Conservation (phyloP, 78 protist genomes). For the Guillardia theta region DNA sequence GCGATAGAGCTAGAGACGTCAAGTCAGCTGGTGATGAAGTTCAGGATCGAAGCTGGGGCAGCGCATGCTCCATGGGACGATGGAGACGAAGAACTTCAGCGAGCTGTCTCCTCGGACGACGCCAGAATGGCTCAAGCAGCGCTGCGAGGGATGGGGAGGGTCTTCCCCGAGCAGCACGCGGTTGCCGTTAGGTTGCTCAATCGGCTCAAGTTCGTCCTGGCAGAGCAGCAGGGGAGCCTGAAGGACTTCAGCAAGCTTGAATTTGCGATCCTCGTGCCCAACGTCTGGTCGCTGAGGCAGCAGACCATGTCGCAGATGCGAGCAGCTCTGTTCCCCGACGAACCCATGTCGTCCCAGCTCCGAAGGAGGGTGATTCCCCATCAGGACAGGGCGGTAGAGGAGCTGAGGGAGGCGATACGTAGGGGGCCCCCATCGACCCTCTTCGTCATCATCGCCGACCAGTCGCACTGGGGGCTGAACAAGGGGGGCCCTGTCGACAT, state of each 20-base stretch:
- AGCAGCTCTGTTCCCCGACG: background rate
- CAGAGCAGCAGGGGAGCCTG: background rate
- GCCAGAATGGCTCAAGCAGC: too few species aligned
- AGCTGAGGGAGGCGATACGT: background rate
- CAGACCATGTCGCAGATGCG: background rate
- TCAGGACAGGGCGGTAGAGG: background rate
- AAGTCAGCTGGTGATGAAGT: too few species aligned
- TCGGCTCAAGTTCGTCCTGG: background rate
- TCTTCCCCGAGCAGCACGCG: background rate
- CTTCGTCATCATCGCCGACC: background rate
- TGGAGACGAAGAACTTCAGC: too few species aligned
- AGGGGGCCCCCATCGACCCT: background rate
- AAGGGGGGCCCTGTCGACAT: background rate
- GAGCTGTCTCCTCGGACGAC: too few species aligned
- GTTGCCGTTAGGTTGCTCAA: background rate
- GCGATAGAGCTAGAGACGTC: too few species aligned
- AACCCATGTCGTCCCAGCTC: too few species aligned
- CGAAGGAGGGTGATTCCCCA: background rate
- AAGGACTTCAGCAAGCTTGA: background rate
- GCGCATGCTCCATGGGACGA: too few species aligned
- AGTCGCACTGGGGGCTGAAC: background rate
- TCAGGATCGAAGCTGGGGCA: too few species aligned
- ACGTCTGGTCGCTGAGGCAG: background rate
- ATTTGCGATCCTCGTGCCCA: background rate
- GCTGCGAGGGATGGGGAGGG: too few species aligned